A percentile compares a stretch with the other conserved stretches of the same genome.
phyloP scores from a whole-genome alignment of 805 yeast genomes.

The Groenewaldozyma tartarivorans region DNA sequence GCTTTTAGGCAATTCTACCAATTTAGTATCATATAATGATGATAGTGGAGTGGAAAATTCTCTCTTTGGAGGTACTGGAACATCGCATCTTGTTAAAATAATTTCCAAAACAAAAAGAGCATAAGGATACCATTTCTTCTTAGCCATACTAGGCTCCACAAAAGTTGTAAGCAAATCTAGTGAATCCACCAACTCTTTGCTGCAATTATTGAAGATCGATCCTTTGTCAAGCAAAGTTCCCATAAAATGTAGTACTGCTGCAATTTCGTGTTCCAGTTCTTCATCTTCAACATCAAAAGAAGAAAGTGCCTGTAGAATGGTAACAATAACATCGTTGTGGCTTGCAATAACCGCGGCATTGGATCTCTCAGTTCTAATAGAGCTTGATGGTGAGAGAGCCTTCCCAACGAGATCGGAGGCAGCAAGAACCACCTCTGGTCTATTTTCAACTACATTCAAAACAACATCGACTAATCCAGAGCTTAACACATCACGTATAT shows the following conservation, averaged over 20 bases:
- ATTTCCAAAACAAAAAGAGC: constrained; percentile 48
- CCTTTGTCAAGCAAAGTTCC: constrained; percentile 19
- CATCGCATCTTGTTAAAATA: constrained; percentile 40
- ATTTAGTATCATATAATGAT: constrained; percentile 1
- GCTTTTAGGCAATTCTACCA: constrained; percentile 18
- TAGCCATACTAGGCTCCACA: constrained; percentile 16
- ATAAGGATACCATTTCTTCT: constrained; percentile 43
- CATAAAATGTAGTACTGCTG: constrained; percentile 17
- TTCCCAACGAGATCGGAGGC: constrained; percentile 13
- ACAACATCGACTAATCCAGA: constrained; percentile 13
- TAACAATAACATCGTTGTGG: constrained; percentile 10
- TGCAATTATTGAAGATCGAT: constrained; percentile 11
- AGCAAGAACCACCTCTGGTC: constrained; percentile 18
- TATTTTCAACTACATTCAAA: constrained; percentile 13
- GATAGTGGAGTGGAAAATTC: constrained; percentile 15
- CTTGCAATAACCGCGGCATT: constrained; percentile 7
- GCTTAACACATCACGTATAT: constrained; percentile 16
- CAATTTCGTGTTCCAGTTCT: constrained; percentile 6
- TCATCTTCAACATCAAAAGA: constrained; percentile 6
- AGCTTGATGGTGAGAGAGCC: constrained; percentile 10
- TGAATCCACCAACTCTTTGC: constrained; percentile 9
- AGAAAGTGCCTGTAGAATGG: constrained; percentile 8
- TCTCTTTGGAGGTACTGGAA: constrained; percentile 38
- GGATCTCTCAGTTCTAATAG: constrained; percentile 10
- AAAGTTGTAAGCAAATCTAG: constrained; percentile 12